Evolutionary conservation across 108 stramenopile genomes (phyloP), one percentile per base, ranked within the genome.

Genomic region (Mayamaea pseudoterrestris): DNA sequence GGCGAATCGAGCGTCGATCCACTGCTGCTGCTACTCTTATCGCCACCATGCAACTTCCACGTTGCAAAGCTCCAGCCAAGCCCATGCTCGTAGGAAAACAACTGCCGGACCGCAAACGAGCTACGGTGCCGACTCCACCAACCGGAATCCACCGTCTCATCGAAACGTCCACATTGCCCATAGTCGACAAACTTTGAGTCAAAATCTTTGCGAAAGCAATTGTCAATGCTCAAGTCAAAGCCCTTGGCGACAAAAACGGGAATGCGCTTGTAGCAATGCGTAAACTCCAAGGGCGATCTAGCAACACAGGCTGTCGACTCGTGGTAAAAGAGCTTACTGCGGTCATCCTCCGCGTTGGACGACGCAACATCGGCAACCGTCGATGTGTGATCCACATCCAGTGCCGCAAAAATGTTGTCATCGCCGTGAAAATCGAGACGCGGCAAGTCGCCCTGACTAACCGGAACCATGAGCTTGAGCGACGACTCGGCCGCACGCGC

Each of bases 311-410:
- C 28, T 13, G 58, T 46, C 13, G 57, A 37, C 56, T 87, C 84
- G 48, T 81, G 84, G 26, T 80, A 82, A 50, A 76, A 87, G 49
- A 82, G 50, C 56, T 87, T 87, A 61, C 62, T 46, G 3, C 84
- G 63, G 44, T 87, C 84, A 16, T 71, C 71, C 13, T 41, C 14
- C 3, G 63, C 65, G 17, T 29, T 50, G 1, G 73, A 71, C 11
- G 78, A 80, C 1, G 84, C 84, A 41, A 81, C 48, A 59, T 79
- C 76, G 6, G 60, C 80, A 1, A 81, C 61, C 2, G 67, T 65
- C 7, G 24, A 13, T 12, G 52, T 60, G 27, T 78, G 72, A 30
- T 22, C 30, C 20, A 66, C 58, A 7, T 63, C 68, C 9, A 84
- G 49, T 0, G 78, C 61, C 21, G 54, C 76, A 35, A 52, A 74